Conservation (phyloP, 106 monocot genomes). For the Iris macrosiphon region DNA sequence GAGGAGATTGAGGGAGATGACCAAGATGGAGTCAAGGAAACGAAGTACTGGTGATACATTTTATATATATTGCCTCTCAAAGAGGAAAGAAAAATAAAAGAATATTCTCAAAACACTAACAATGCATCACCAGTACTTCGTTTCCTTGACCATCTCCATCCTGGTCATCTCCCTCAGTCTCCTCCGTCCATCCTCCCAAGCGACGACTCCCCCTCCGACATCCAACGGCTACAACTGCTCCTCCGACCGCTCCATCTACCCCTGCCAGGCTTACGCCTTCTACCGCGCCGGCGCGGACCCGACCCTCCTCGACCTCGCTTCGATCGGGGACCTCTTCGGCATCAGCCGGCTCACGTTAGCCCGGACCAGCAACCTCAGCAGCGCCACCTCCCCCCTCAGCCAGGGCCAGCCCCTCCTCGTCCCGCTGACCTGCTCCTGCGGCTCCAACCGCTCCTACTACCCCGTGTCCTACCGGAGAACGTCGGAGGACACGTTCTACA, state of each 20-base stretch:
- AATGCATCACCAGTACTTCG: too few relatives aligned
- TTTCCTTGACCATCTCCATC: too few relatives aligned
- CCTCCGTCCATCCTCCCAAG: too few relatives aligned
- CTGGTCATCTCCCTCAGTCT: too few relatives aligned
- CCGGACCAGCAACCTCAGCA: conserved; percentile 48
- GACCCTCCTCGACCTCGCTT: conserved; percentile 42
- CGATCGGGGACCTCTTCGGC: conserved; percentile 53
- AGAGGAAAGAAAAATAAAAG: too few relatives aligned
- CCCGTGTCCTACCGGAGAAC: conserved; percentile 48
- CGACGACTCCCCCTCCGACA: conserved; percentile 2
- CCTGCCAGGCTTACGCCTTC: conserved; percentile 66
- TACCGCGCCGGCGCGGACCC: too few relatives aligned
- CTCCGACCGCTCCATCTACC: conserved; percentile 38
- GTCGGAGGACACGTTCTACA: conserved; percentile 49
- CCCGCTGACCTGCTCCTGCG: conserved; percentile 50
- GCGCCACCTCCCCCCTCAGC: conserved; percentile 2
- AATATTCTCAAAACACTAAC: too few relatives aligned
- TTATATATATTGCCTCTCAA: too few relatives aligned
- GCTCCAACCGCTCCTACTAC: conserved; percentile 47
- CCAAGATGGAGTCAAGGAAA: too few relatives aligned
- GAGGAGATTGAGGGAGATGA: too few relatives aligned
- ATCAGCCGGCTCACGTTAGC: conserved; percentile 45
- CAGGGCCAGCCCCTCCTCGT: conserved; percentile 50
- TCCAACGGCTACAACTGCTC: conserved; percentile 54
- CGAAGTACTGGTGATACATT: too few relatives aligned